A percentile compares a stretch with the other conserved stretches of the same genome.
phyloP scores from a whole-genome alignment of 352 stramenopile species.

The Phytophthora pseudosyringae region DNA sequence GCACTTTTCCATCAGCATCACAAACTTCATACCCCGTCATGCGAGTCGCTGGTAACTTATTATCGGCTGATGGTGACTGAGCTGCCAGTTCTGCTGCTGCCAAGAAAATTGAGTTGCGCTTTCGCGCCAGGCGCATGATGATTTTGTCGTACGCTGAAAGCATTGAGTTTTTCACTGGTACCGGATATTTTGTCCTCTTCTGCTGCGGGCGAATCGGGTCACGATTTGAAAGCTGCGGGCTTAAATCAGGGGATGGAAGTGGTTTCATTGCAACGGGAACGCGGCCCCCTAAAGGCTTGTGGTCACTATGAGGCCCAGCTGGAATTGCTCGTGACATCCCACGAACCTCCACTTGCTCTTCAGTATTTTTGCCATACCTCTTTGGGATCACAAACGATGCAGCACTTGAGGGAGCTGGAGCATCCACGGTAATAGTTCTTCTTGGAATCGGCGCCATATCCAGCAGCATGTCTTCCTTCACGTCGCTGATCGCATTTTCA shows the following conservation, averaged over 20 bases:
- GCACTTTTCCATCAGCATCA: slow-evolving; percentile 15
- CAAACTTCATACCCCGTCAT: slow-evolving; percentile 31
- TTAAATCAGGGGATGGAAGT: neutral
- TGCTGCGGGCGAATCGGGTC: slow-evolving; percentile 13
- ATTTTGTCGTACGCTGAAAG: slow-evolving; percentile 38
- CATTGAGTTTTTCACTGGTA: slow-evolving; percentile 32
- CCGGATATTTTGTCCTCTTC: slow-evolving; percentile 44
- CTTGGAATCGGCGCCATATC: slow-evolving; percentile 32
- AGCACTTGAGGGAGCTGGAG: neutral
- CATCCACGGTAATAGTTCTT: slow-evolving; percentile 9
- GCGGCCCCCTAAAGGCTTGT: neutral
- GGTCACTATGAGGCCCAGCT: slow-evolving; percentile 3
- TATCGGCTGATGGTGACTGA: neutral
- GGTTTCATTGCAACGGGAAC: slow-evolving; percentile 5
- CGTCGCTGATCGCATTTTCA: neutral
- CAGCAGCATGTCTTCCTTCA: slow-evolving; percentile 10
- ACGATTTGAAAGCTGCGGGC: slow-evolving; percentile 10
- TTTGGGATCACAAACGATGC: slow-evolving; percentile 35
- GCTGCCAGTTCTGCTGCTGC: slow-evolving; percentile 11
- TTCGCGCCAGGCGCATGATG: slow-evolving; percentile 51
- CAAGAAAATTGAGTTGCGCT: slow-evolving; percentile 53
- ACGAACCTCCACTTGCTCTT: neutral
- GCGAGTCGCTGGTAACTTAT: slow-evolving; percentile 3
- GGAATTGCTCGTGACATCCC: neutral
- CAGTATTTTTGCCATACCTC: neutral